Base-by-base conservation (phyloP, 2,329 filamentous ascomycete species). In the Fusarium verticillioides region DNA sequence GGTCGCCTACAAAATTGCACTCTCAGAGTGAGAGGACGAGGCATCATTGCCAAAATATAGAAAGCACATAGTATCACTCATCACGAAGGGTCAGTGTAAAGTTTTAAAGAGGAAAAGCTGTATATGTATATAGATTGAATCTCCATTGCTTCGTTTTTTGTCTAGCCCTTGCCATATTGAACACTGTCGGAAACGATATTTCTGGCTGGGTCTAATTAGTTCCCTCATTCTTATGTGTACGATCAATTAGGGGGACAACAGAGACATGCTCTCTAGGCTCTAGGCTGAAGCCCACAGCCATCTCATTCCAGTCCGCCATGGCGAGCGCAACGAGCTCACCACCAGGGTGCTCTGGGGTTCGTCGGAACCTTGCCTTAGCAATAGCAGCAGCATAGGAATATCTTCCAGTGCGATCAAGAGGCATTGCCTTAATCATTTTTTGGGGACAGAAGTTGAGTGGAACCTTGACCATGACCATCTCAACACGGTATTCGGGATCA, bases 281-380 rank as follows among this genome's bases (percentile, higher is more conserved):
- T 5, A 30, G 32, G 26, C 30, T 52, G 21, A 66, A 66, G 16
- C 30, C 39, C 12, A 54, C 52, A 30, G 40, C 26, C 36, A 44
- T 64, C 26, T 53, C 32, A 16, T 36, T n/a, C 47, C 66, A 54
- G 5, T 46, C n/a, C 30, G 40, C 21, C 42, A 57, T 39, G 9
- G 50, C 56, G 9, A 71, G 42, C 13, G 21, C 47, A 21, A n/a
- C 23, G 7, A 73, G 54, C 30, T 71, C 61, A 46, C 70, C 70
- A 13, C 60, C 61, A 28, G 61, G 53, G 4, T 73, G 37, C 16
- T 66, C 52, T 21, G 47, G 36, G 15, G 70, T 73, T 42, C 60
- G 40, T 2, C 34, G 57, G 28, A 73, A 72, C 23, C 60, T 72
- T 15, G 46, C 63, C 15, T 50, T 37, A 11, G 53, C 64, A 28